These are phyloP conservation scores for Raddia distichophylla DNA, from an alignment of 176 grass and related monocot species.

Conservation along the genomic window DNA sequence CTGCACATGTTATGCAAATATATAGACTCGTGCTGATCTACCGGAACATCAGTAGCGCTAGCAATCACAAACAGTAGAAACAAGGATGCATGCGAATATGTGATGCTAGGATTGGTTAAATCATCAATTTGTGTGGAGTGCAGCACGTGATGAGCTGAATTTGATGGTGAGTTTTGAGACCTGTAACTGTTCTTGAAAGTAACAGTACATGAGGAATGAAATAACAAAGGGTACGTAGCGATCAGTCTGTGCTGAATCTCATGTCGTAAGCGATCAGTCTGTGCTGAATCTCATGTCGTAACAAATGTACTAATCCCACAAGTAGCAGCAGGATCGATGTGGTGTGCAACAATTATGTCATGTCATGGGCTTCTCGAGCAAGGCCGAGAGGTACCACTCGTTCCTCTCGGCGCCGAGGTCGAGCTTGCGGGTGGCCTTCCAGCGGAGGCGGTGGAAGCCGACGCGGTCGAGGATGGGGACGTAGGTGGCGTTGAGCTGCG, in stretches of 20 bases:
- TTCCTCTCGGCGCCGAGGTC: constrained; percentile 74
- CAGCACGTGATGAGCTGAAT: neutral
- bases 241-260: neutral
- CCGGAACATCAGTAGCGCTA: neutral
- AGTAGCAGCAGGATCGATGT: neutral
- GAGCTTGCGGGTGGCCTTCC: constrained; percentile 68
- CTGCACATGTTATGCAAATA: neutral
- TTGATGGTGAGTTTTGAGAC: neutral
- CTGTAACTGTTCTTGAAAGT: neutral
- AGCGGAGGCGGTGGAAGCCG: constrained; percentile 64
- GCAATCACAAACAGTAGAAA: neutral
- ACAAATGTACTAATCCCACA: neutral
- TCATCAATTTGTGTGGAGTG: neutral
- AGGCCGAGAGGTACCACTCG: constrained; percentile 89
- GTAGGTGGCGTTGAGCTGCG: constrained; percentile 75
- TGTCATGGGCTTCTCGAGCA: constrained; percentile 78
- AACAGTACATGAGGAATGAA: neutral
- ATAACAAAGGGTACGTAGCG: neutral
- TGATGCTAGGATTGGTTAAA: too few relatives aligned
- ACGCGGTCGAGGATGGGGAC: constrained; percentile 68
- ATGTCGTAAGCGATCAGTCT: too few relatives aligned
- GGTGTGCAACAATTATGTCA: constrained; percentile 24
- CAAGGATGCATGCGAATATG: neutral
- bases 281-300: neutral
- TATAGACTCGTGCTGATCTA: neutral